These are phyloP conservation scores for Cladosporium velox DNA, from an alignment of 2,329 filamentous ascomycete genomes.

Conservation along the genomic window DNA sequence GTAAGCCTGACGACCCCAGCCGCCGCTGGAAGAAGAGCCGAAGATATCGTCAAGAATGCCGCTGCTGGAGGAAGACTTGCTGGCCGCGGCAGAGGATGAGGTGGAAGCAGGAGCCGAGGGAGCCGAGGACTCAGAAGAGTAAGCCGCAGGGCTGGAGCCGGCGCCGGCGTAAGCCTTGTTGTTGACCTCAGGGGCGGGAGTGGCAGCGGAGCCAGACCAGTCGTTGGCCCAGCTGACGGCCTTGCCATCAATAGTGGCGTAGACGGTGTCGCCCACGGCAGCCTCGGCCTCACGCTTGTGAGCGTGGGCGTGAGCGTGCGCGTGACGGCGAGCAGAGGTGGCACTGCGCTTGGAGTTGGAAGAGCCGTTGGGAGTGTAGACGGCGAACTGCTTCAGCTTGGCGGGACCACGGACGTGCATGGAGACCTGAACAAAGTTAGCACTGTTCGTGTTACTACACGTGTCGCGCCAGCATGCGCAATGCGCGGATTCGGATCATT, in stretches of 20 bases:
- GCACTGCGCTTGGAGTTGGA: constrained; percentile 33
- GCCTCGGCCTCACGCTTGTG: constrained; percentile 52
- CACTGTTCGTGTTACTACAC: not conserved
- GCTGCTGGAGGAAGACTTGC: constrained; percentile 22
- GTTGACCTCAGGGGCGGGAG: constrained; percentile 24
- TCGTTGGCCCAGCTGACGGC: constrained; percentile 62
- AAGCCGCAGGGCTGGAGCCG: constrained; percentile 14
- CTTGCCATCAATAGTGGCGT: constrained; percentile 60
- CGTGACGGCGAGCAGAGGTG: constrained; percentile 37
- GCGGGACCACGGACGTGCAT: constrained; percentile 72
- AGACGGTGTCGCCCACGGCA: constrained; percentile 52
- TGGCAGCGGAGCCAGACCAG: constrained; percentile 45
- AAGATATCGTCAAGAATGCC: constrained; percentile 21
- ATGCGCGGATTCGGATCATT: not conserved
- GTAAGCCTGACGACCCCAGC: constrained; percentile 41
- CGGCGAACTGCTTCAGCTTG: constrained; percentile 66
- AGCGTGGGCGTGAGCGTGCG: constrained; percentile 50
- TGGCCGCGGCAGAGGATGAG: constrained; percentile 21
- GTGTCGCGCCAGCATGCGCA: not conserved
- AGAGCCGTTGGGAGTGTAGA: constrained; percentile 58
- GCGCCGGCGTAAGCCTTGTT: constrained; percentile 15
- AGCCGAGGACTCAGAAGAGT: constrained; percentile 22
- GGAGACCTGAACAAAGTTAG: constrained; percentile 58
- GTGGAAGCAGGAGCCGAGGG: constrained; percentile 23
- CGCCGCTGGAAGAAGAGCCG: constrained; percentile 28